These are phyloP conservation scores for Rhizopogon vinicolor DNA, from an alignment of 768 basidiomycete species.

Conservation along the genomic window DNA sequence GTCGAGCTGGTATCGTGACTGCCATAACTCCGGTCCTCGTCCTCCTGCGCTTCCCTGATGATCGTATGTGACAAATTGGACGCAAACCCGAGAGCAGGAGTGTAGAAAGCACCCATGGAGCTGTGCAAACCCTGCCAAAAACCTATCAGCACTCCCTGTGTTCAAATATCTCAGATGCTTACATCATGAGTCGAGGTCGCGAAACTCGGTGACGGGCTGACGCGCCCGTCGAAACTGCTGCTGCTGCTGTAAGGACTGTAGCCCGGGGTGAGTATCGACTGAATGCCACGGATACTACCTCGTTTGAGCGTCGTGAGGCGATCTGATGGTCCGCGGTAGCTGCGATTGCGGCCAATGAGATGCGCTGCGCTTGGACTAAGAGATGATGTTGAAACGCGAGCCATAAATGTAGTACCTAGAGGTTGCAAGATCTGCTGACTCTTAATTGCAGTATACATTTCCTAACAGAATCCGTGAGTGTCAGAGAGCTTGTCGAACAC, in stretches of 20 bases:
- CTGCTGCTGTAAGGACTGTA: constrained; percentile 81
- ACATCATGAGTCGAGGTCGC: constrained; percentile 87
- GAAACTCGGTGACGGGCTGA: constrained; percentile 94
- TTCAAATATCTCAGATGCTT: constrained; percentile 10
- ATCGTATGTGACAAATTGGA: constrained; percentile 95
- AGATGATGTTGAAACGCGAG: constrained; percentile 51
- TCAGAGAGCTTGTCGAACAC: constrained; percentile 1
- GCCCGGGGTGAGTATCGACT: constrained; percentile 70
- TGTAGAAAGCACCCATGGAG: constrained; percentile 65
- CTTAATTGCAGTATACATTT: constrained; percentile 93
- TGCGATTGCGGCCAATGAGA: constrained; percentile 59
- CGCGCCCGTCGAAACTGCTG: constrained; percentile 79
- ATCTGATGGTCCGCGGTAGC: constrained; percentile 66
- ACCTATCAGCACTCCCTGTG: constrained; percentile 9
- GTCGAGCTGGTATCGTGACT: constrained; percentile 66
- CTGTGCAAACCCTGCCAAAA: constrained; percentile 48
- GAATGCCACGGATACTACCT: constrained; percentile 85
- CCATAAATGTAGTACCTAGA: constrained; percentile 37
- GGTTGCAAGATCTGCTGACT: constrained; percentile 88
- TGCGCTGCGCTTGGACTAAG: constrained; percentile 46
- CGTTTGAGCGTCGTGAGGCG: constrained; percentile 78
- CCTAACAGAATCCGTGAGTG: constrained; percentile 38
- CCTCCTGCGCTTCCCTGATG: constrained; percentile 91
- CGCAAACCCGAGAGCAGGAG: constrained; percentile 92
- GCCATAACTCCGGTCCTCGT: constrained; percentile 65